Conservation (phyloP, 2,329 filamentous ascomycete species). For the Clathrospora elynae region DNA sequence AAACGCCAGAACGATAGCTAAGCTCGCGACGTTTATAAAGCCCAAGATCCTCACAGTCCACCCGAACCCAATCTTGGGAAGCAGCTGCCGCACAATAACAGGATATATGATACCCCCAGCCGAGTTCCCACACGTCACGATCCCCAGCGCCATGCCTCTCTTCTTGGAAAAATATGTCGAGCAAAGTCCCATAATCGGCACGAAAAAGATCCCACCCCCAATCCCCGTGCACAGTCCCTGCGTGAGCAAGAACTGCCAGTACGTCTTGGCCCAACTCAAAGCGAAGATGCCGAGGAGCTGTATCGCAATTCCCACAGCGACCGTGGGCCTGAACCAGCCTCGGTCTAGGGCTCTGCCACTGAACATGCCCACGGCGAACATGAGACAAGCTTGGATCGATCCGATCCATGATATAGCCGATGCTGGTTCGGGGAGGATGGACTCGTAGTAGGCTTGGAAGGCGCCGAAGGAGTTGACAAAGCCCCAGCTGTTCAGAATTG, state of each 20-base stretch:
- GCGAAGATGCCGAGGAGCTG: slow-evolving; percentile 58
- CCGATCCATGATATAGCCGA: slow-evolving; percentile 61
- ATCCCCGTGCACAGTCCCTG: slow-evolving; percentile 45
- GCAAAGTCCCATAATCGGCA: slow-evolving; percentile 38
- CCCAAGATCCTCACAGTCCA: slow-evolving; percentile 69
- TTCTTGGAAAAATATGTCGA: slow-evolving; percentile 65
- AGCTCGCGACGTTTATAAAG: slow-evolving; percentile 60
- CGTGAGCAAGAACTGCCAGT: slow-evolving; percentile 55
- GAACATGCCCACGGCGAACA: slow-evolving; percentile 58
- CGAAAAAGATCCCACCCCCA: slow-evolving; percentile 45
- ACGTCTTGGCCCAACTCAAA: slow-evolving; percentile 56
- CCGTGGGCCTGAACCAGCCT: slow-evolving; percentile 55
- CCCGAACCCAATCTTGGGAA: slow-evolving; percentile 65
- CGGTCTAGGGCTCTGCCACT: slow-evolving; percentile 59
- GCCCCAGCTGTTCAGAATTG: slow-evolving; percentile 47
- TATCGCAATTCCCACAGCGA: slow-evolving; percentile 52
- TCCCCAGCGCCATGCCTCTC: slow-evolving; percentile 64
- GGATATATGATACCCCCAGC: slow-evolving; percentile 70
- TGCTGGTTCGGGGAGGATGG: slow-evolving; percentile 31
- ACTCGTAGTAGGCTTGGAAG: slow-evolving; percentile 46
- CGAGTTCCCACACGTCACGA: slow-evolving; percentile 64
- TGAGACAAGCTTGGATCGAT: slow-evolving; percentile 57
- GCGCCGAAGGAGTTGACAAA: slow-evolving; percentile 47
- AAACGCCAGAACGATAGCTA: slow-evolving; percentile 44
- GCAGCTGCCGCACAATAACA: slow-evolving; percentile 57